Base-by-base conservation (phyloP, 1,284 basidiomycete species). In the Psilocybe mexicana region DNA sequence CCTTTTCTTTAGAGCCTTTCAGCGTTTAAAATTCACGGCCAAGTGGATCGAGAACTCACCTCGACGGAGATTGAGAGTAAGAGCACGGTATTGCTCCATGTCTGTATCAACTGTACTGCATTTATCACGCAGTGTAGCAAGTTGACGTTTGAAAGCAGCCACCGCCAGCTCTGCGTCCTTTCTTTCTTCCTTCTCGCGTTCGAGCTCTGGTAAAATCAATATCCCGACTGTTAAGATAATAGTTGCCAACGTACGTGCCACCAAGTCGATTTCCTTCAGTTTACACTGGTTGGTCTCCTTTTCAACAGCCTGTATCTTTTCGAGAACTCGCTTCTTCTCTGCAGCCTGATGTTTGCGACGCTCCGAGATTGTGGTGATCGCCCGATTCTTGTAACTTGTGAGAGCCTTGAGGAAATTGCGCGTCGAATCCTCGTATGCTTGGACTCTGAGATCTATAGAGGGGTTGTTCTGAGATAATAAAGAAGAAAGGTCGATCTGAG, bases 371-470 rank as follows among this genome's bases (percentile, higher is more conserved):
- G 83, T 80, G 1, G 82, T 70, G 35, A 87, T 81, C 1, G 85
- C 85, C 36, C 82, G 81, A 60, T 84, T 81, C 55, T 88, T 87
- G 72, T 88, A 90, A 64, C 77, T 81, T 2, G 81, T 76, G 55
- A 92, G 83, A 0, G 87, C 86, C 56, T 83, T 84, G 62, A 89
- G 75, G 68, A 92, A 92, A 62, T 84, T 87, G 14, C 79, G 77
- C 0, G 86, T 87, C 0, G 87, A 86, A 7, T 74, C 74, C 43
- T 90, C 86, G 67, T 84, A 89, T 0, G 78, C 76, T 8, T 83
- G 73, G 1, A 87, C 70, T n/a, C 77, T 73, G 8, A 92, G 79
- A 67, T 92, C 88, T 33, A 92, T 83, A 5, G 78, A 74, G 0
- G 88, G 86, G 38, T 81, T 81, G 23, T 76, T 80, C 28, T 83